Conservation (phyloP, 192 early-diverging fungal species). For the Borealophlyctis nickersoniae region DNA sequence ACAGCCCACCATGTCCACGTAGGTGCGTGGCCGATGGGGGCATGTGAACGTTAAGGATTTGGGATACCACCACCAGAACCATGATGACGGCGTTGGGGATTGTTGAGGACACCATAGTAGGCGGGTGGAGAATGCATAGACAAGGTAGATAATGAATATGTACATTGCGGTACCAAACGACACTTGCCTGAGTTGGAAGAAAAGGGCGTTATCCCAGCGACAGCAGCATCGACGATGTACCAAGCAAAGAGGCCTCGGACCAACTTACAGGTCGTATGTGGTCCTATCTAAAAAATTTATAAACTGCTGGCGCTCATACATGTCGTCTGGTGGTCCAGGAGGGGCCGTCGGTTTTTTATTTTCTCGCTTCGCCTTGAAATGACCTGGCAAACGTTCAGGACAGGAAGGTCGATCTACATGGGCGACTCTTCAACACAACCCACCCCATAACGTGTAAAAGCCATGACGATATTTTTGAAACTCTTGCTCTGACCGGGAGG, state of each 20-base stretch:
- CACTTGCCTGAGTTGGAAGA: slow-evolving; percentile 15
- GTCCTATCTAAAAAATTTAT: slow-evolving; percentile 1
- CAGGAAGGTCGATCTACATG: too few species aligned
- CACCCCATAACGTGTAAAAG: slow-evolving; percentile 25
- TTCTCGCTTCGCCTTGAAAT: slow-evolving; percentile 1
- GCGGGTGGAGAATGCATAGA: slow-evolving; percentile 12
- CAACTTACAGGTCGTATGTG: slow-evolving; percentile 17
- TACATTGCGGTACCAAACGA: slow-evolving; percentile 14
- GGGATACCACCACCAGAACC: slow-evolving; percentile 1
- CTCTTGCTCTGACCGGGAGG: slow-evolving; percentile 3
- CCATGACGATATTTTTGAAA: slow-evolving; percentile 24
- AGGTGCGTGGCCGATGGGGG: slow-evolving; percentile 14
- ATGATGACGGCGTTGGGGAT: neutral
- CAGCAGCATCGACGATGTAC: too few species aligned
- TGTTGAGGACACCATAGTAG: neutral
- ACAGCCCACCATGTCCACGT: slow-evolving; percentile 11
- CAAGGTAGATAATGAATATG: slow-evolving; percentile 18
- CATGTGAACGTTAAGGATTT: neutral
- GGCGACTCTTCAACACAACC: too few species aligned
- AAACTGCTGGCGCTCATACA: slow-evolving; percentile 19
- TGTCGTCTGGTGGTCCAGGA: slow-evolving; percentile 9
- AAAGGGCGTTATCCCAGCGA: too few species aligned
- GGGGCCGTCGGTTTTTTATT: neutral
- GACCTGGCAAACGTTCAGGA: too few species aligned
- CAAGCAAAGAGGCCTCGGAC: neutral